Evolutionary conservation across 2,329 filamentous ascomycete genomes (phyloP), one percentile per base, ranked within the genome.

Genomic region (Colletotrichum noveboracense): DNA sequence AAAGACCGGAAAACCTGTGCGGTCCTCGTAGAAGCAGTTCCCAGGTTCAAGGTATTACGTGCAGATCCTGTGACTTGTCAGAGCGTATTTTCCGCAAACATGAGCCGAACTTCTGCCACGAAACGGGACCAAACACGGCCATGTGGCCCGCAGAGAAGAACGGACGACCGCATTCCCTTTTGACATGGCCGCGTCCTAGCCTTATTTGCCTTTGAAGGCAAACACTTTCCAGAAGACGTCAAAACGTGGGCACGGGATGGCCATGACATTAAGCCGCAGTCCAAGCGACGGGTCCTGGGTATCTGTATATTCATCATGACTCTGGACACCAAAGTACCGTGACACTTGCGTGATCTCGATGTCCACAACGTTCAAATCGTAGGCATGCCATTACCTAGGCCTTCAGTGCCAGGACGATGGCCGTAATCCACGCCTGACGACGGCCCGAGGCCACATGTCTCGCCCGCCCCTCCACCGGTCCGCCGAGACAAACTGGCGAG

Each of bases 61-160:
- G 68, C 61, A 70, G 60, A 65, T 70, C 26, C 60, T 61, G 68
- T 65, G 52, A 71, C 61, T 38, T 34, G 61, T 71, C 72, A 71
- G 38, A 66, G 72, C 60, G 61, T 30, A 5, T 64, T 30, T 67
- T 38, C 64, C 18, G n/a, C 30, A 72, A 64, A 66, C 32, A 62
- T 72, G 48, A 71, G 62, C 68, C 30, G 55, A 75, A 64, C 62
- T 55, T 67, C 55, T 64, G 43, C 26, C 69, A 72, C 55, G 62
- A 67, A 75, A 75, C 62, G 62, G 16, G 56, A 67, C 62, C 32
- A 72, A 72, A 55, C 32, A 58, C 55, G 26, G 30, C 38, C 62
- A 67, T 72, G 56, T 58, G 62, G 55, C 38, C 18, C 48, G 7
- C n/a, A 36, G 52, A 60, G 34, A 61, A 43, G n/a, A 48, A 62